phyloP scores from a whole-genome alignment of 1,284 basidiomycete species.

The Sporisorium sorghi region DNA sequence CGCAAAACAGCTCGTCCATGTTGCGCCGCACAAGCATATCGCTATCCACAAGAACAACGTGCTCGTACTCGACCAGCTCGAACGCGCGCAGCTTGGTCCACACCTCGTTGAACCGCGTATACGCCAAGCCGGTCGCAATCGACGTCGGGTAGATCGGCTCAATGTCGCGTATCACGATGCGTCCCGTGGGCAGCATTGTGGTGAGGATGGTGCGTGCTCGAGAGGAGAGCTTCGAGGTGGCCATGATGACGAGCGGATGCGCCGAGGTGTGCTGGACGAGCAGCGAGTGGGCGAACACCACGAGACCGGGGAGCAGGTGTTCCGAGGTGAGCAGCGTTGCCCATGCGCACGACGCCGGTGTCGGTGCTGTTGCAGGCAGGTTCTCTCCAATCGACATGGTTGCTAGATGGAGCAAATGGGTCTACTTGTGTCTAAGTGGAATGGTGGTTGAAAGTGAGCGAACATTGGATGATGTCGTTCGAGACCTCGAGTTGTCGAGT shows the following conservation, averaged over 20 bases:
- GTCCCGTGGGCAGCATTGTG: slow-evolving; percentile 28
- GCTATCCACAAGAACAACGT: slow-evolving; percentile 85
- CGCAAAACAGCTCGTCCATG: slow-evolving; percentile 87
- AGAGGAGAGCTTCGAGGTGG: slow-evolving; percentile 37
- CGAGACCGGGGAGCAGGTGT: slow-evolving; percentile 55
- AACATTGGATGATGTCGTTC: not conserved
- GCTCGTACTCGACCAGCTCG: slow-evolving; percentile 72
- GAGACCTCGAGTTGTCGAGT: not conserved
- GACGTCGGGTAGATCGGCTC: slow-evolving; percentile 42
- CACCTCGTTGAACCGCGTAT: slow-evolving; percentile 60
- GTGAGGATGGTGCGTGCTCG: slow-evolving; percentile 34
- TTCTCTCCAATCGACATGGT: slow-evolving; percentile 34
- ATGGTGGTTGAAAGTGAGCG: not conserved
- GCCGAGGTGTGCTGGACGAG: slow-evolving; percentile 40
- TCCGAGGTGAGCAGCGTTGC: slow-evolving; percentile 62
- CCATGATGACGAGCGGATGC: slow-evolving; percentile 62
- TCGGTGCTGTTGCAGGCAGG: not conserved
- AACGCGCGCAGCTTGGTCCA: slow-evolving; percentile 68
- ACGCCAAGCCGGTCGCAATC: slow-evolving; percentile 26
- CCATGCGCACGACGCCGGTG: slow-evolving; percentile 43
- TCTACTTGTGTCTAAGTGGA: not conserved
- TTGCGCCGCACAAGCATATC: slow-evolving; percentile 89
- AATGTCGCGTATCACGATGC: slow-evolving; percentile 41
- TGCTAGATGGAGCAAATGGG: not conserved
- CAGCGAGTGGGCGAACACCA: slow-evolving; percentile 57